Base-by-base conservation (phyloP, 1,139 yeast species). In the Magnusiomyces sp. region DNA sequence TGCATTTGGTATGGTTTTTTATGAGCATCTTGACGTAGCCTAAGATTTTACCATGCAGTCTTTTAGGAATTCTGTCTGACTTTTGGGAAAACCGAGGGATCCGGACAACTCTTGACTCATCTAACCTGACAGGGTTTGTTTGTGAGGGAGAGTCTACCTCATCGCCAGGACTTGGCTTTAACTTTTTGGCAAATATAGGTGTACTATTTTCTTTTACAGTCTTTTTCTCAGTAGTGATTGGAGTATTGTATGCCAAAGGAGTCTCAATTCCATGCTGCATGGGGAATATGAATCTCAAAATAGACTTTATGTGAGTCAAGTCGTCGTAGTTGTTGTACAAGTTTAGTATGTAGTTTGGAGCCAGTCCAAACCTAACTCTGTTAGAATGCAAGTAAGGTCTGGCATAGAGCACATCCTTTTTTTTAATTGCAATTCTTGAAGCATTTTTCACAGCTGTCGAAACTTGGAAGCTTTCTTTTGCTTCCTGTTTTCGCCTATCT, bases 1-100 rank as follows among this genome's bases (percentile, higher is more conserved):
- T 56, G 36, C 59, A 52, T 29, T 53, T 49, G 29, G 41, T 33
- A 27, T 57, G 51, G 7, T 53, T 50, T 5, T 34, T 32, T 16
- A 55, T 41, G 6, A 55, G 40, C 4, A 14, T 31, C 17, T 48
- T 43, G 4, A 54, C 46, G 11, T 51, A 33, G 1, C 34, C 46
- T 32, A 49, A 46, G 5, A 43, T 31, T 17, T 11, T 19, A 1
- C 54, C 54, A 34, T 43, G 47, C 13, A 51, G 47, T 6, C 54
- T 45, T 27, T 49, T 51, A 13, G 54, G 52, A 5, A 50, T 40
- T 7, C 53, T 38, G 11, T 27, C 36, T 14, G 29, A 5, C 29
- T 23, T 23, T 23, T 23, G 29, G 7, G 29, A 4, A 23, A 23
- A 23, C 29, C 29, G 29, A 5, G 29, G 29, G 4, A 23, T 23